Percentiles rank a stretch among this genome's conserved stretches.
phyloP scores from a whole-genome alignment of 352 stramenopile genomes.

The Phytophthora chlamydospora region DNA sequence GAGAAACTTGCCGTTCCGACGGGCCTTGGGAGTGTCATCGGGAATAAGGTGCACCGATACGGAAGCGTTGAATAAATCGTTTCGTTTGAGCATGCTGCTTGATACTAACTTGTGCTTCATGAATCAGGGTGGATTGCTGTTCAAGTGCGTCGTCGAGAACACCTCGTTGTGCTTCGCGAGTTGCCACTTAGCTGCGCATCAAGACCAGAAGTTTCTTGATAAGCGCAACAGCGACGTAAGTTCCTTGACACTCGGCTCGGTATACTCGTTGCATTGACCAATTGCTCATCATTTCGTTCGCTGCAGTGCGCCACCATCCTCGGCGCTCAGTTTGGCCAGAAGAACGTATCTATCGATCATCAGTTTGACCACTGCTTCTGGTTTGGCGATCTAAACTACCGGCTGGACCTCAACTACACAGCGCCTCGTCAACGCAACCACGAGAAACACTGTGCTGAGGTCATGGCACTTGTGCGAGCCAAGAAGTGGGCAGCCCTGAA shows the following conservation, averaged over 20 bases:
- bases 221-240: constrained; percentile 85
- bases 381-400: constrained; percentile 90
- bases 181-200: constrained; percentile 85
- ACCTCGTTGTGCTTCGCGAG: constrained; percentile 88
- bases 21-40: constrained; percentile 78
- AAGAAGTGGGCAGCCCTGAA: constrained; percentile 74
- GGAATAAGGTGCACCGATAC: constrained; percentile 68
- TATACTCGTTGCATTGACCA: neutral
- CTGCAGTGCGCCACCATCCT: constrained; percentile 79
- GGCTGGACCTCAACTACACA: constrained; percentile 74
- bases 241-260: neutral
- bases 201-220: constrained; percentile 87
- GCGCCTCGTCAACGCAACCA: constrained; percentile 49
- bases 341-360: constrained; percentile 73
- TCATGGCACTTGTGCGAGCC: constrained; percentile 57
- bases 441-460: constrained; percentile 73
- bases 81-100: neutral
- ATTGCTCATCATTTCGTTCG: constrained; percentile 2
- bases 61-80: neutral
- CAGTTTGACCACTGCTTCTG: constrained; percentile 90
- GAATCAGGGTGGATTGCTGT: constrained; percentile 71
- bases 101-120: neutral
- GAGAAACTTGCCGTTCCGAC: constrained; percentile 80
- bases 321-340: constrained; percentile 60
- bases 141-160: constrained; percentile 80